Evolutionary conservation across 495 filamentous ascomycete genomes (phyloP), one percentile per base, ranked within the genome.

Genomic region (Aspergillus wentii): DNA sequence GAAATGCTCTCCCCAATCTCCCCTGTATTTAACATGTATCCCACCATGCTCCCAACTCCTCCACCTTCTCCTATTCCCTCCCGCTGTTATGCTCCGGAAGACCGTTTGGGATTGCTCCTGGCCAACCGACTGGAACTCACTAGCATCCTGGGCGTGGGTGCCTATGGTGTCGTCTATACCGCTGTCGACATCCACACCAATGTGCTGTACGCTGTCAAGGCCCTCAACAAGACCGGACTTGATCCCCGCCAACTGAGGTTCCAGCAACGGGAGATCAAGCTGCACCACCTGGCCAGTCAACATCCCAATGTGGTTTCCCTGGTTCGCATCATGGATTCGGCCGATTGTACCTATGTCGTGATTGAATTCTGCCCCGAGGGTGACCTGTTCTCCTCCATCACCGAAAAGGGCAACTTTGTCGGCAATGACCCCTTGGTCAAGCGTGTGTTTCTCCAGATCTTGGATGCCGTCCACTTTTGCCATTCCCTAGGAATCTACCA

Each of bases 351-450:
- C 46, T 97, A 86, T 68, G 94, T 99, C 49, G 83, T 99, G 35
- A 78, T 99, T 61, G 92, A 99, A 62, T 97, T 85, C 62, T 97
- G 92, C 65, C 87, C 91, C 8, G 92, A 99, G 62, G 92, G 92
- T 46, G 92, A 99, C 64, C 69, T 99, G 36, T 99, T 99, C 65
- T 82, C 82, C 52, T 95, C 86, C 59, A 99, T 99, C 62, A 97
- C 94, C 37, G 92, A 99, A 59, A 78, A 85, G 52, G 85, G 88
- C 46, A 82, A 85, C 52, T 99, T 91, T 66, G 81, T 95, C 41
- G 86, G 88, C 59, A 91, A 95, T 70, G 94, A 99, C 66, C 66
- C 74, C 48, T 74, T 94, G 68, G 88, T 83, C 76, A 90, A 82
- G 65, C 74, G 72, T 36, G 85, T 86, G 32, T 97, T 96, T 62